Evolutionary conservation across 2,329 filamentous ascomycete species (phyloP).

Genomic region (Gaeumannomyces tritici): DNA sequence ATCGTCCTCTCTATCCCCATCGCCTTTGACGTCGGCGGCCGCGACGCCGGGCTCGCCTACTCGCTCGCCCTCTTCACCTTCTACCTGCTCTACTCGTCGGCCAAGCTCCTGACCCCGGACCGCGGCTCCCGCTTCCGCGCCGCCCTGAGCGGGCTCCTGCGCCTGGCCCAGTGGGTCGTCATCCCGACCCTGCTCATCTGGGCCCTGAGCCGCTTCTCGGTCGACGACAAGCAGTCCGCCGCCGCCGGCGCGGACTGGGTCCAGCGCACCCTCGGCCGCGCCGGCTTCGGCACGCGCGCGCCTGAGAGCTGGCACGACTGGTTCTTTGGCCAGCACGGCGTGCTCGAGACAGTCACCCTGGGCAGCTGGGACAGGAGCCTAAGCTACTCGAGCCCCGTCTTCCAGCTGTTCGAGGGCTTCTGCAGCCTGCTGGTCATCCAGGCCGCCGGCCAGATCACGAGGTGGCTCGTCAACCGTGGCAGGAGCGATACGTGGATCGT

Average conservation of each 20-base stretch:
- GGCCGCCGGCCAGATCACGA: slow-evolving; percentile 84
- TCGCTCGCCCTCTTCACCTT: slow-evolving; percentile 81
- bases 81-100: slow-evolving; percentile 78
- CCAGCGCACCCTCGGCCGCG: slow-evolving; percentile 9
- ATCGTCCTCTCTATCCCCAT: slow-evolving; percentile 94
- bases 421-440: slow-evolving; percentile 95
- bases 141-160: slow-evolving; percentile 58
- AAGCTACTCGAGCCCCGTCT: slow-evolving; percentile 84
- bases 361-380: slow-evolving; percentile 84
- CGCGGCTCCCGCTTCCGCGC: slow-evolving; percentile 60
- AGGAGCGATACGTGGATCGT: slow-evolving; percentile 96
- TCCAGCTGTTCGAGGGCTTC: slow-evolving; percentile 92
- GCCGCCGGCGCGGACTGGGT: slow-evolving; percentile 51
- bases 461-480: slow-evolving; percentile 89
- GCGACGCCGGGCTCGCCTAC: slow-evolving; percentile 88
- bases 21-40: slow-evolving; percentile 94
- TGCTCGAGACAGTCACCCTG: slow-evolving; percentile 71
- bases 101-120: slow-evolving; percentile 74
- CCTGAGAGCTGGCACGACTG: slow-evolving; percentile 67
- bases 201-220: slow-evolving; percentile 89
- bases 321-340: slow-evolving; percentile 77
- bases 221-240: slow-evolving; percentile 69
- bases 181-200: slow-evolving; percentile 85
- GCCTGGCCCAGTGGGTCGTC: slow-evolving; percentile 75
- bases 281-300: slow-evolving; percentile 18